Base-by-base conservation (phyloP, 495 filamentous ascomycete species). In the Penicillium goetzii region DNA sequence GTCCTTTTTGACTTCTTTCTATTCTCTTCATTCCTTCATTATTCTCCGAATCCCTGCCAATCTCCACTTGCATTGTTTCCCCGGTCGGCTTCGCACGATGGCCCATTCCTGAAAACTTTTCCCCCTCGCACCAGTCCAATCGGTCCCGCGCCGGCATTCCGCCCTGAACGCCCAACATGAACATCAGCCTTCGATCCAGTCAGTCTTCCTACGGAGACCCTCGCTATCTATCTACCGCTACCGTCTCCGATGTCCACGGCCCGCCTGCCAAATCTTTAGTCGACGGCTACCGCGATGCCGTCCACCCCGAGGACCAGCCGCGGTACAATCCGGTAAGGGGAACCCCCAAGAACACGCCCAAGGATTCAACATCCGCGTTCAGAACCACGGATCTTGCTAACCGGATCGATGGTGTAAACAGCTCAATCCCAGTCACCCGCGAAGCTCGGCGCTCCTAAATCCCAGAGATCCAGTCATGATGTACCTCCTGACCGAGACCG, bases 401-500 rank as follows among this genome's bases (percentile, higher is more conserved):
- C 68, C 15, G 50, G 19, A 7, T 23, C 12, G 25, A 56, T 40
- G 28, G 32, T n/a, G 26, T 36, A n/a, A 61, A 59, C 62, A 80
- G 76, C 59, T 76, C 23, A 78, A 76, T 53, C 59, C 72, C 30
- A 49, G 62, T 40, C 74, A 76, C 51, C 74, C 73, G 21, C 74
- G 72, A 41, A 82, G 73, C 62, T 81, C 82, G 8, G 75, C 73
- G 21, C 71, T 78, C 14, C 72, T 82, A 26, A 79, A 83, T 62
- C 65, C 76, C 54, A 78, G 76, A 60, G 87, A 90, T 67, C 84
- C 84, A 11, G 83, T 90, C 23, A 79, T 82, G 11, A 85, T 97
- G 76, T 96, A 98, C 75, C 80, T 99, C 17, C 82, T 99, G 58
- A 93, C 94, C 65, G 94, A 97, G 77, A 97, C 92, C 30, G 95